Evolutionary conservation across 2,329 filamentous ascomycete genomes (phyloP), one percentile per base, ranked within the genome.

Genomic region (Elsinoe perseae): DNA sequence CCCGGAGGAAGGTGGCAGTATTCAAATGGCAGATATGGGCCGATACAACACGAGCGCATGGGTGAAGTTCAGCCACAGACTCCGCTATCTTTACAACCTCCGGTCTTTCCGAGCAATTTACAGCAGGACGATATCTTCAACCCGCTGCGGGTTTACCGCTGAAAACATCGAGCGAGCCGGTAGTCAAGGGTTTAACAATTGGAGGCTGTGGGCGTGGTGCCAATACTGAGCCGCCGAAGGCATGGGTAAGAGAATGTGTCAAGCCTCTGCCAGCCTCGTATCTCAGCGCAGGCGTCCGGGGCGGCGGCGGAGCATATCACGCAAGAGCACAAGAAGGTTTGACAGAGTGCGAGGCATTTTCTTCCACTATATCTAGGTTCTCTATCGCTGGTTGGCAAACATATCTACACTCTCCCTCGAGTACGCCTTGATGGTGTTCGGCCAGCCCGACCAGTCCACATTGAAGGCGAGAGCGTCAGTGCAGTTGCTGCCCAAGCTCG

Each of bases 371-470:
- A 42, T 42, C 9, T 42, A 42, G 4, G 21, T 3, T 20, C 21
- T 44, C 40, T 44, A 44, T 21, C 50, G 20, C 27, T 21, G 8
- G 12, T 54, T 43, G 18, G 52, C 53, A 36, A 68, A 68, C 50
- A 68, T 61, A 40, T 66, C 59, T 8, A 68, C 66, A 34, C 61
- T 64, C 21, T 46, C 56, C 32, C 67, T 66, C 34, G 66, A 66
- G 50, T 66, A 68, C 9, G 59, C 66, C 50, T 61, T 61, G 30
- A 53, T 40, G 34, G 58, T 63, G 4, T 61, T 58, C 14, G 53
- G 64, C 53, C 54, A 61, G 25, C 60, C 60, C 25, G 60, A 66
- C 50, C 69, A 71, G 50, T 68, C 64, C 6, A 61, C 54, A 50
- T 61, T 61, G 50, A 68, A 66, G 56, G 68, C 59, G 56, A 66